Conservation (phyloP, 2,329 filamentous ascomycete species). For the Sclerotinia nivalis region DNA sequence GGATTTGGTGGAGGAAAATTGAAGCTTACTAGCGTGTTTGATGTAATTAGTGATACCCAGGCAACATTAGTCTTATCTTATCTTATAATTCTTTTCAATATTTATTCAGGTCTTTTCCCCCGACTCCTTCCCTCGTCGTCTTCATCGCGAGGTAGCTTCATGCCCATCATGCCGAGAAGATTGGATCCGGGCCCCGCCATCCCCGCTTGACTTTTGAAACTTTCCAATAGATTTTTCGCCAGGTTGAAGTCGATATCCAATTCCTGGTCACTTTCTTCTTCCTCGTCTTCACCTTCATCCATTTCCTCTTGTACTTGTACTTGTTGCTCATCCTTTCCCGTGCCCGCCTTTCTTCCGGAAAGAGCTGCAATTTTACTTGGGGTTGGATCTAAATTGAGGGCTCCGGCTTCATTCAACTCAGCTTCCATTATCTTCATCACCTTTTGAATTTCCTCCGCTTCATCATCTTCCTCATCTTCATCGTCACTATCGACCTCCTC, state of each 20-base stretch:
- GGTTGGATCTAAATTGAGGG: constrained; percentile 55
- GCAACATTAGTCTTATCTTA: constrained; percentile 13
- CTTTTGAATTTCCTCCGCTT: constrained; percentile 62
- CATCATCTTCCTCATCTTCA: constrained; percentile 43
- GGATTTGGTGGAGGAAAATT: constrained; percentile 20
- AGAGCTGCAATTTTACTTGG: constrained; percentile 41
- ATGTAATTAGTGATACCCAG: constrained; percentile 25
- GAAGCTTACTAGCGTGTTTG: constrained; percentile 20
- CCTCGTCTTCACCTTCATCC: constrained; percentile 50
- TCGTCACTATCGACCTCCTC: constrained; percentile 41
- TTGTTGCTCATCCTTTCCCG: constrained; percentile 27
- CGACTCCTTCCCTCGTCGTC: constrained; percentile 46
- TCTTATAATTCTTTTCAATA: constrained; percentile 15
- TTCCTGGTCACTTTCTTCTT: constrained; percentile 58
- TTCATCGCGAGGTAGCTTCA: constrained; percentile 79
- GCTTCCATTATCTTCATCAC: constrained; percentile 70
- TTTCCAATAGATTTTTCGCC: constrained; percentile 86
- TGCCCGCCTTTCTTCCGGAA: constrained; percentile 28
- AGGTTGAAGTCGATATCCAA: constrained; percentile 83
- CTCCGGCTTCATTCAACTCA: constrained; percentile 69
- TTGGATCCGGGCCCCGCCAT: constrained; percentile 85
- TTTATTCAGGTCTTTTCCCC: constrained; percentile 12
- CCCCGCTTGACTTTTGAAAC: constrained; percentile 87
- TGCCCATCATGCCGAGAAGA: constrained; percentile 80
- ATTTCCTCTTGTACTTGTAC: constrained; percentile 35